Evolutionary conservation across 78 protist genomes (phyloP).

Genomic region (Dictyostelium discoideum): dicty_2.7 NC_007090.3:5085501-5086000

Average conservation of each 20-base stretch:
- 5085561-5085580: slow-evolving; percentile 31
- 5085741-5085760: slow-evolving; percentile 47
- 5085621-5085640: slow-evolving; percentile 48
- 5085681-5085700: slow-evolving; percentile 55
- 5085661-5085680: slow-evolving; percentile 15
- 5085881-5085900: slow-evolving; percentile 48
- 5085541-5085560: slow-evolving; percentile 52
- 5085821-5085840: slow-evolving; percentile 37
- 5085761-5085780: background rate
- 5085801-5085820: slow-evolving; percentile 31
- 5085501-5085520: background rate
- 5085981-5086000: slow-evolving; percentile 88
- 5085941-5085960: slow-evolving; percentile 92
- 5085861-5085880: slow-evolving; percentile 25
- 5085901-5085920: slow-evolving; percentile 80
- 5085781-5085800: slow-evolving; percentile 17
- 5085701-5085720: slow-evolving; percentile 22
- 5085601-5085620: slow-evolving; percentile 24
- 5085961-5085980: slow-evolving; percentile 67
- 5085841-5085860: slow-evolving; percentile 29
- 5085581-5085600: slow-evolving; percentile 8
- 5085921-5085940: slow-evolving; percentile 90
- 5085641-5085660: background rate
- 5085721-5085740: slow-evolving; percentile 35
- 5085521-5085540: slow-evolving; percentile 6